These are phyloP conservation scores for Paraphaeosphaeria minitans DNA, from an alignment of 2,329 filamentous ascomycete genomes.

Conservation along the genomic window DNA sequence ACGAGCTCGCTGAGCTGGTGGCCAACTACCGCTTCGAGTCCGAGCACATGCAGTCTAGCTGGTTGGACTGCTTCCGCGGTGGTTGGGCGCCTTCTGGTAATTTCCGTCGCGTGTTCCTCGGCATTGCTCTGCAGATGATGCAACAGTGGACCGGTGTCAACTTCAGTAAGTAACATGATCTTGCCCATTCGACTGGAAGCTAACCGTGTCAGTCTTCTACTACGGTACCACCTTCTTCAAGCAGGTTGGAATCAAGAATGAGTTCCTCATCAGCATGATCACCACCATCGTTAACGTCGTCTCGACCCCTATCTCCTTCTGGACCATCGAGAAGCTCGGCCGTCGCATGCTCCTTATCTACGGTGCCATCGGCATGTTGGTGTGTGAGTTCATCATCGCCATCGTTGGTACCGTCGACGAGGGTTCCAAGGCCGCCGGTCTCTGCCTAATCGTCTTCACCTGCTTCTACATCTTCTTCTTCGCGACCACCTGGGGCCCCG, in stretches of 20 bases:
- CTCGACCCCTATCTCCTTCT: slow-evolving; percentile 88
- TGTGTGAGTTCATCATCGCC: slow-evolving; percentile 86
- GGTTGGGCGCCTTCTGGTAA: slow-evolving; percentile 59
- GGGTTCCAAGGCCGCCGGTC: slow-evolving; percentile 57
- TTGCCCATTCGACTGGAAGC: not conserved
- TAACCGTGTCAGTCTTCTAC: slow-evolving; percentile 37
- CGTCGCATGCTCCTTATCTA: slow-evolving; percentile 79
- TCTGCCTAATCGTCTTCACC: slow-evolving; percentile 77
- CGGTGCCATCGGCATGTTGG: slow-evolving; percentile 80
- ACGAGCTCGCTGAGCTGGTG: slow-evolving; percentile 82
- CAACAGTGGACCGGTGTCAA: slow-evolving; percentile 77
- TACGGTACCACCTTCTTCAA: slow-evolving; percentile 82
- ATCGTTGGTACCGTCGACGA: slow-evolving; percentile 59
- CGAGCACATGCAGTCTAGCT: slow-evolving; percentile 61
- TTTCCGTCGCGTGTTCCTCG: slow-evolving; percentile 54
- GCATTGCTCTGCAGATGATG: slow-evolving; percentile 57
- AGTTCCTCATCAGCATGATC: slow-evolving; percentile 82
- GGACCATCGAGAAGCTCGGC: slow-evolving; percentile 78
- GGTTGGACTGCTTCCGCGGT: slow-evolving; percentile 69
- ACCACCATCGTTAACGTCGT: slow-evolving; percentile 87
- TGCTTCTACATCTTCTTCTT: slow-evolving; percentile 95
- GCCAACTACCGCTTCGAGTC: slow-evolving; percentile 87
- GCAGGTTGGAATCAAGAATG: slow-evolving; percentile 74
- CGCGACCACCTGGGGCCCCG: slow-evolving; percentile 85
- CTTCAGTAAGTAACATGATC: slow-evolving; percentile 60